Evolutionary conservation across 208 protist genomes (phyloP).

Genomic region (Kentomonas sorsogonicus): DNA sequence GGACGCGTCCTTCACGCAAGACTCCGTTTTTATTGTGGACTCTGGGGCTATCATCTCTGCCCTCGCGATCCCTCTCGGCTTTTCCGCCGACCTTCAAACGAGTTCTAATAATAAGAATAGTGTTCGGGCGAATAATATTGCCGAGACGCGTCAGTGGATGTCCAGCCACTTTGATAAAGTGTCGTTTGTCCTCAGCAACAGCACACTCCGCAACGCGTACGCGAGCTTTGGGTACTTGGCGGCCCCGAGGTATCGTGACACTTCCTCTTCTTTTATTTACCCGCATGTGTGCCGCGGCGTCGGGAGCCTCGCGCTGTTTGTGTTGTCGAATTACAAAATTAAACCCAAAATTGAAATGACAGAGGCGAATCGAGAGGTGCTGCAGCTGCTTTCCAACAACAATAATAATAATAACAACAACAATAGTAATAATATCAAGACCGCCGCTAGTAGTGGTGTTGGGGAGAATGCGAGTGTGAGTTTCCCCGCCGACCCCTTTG

Average conservation of each 20-base stretch:
- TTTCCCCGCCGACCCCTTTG: conserved; percentile 17
- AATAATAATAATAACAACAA: background rate
- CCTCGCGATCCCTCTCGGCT: conserved; percentile 48
- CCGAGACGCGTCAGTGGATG: conserved; percentile 61
- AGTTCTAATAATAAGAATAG: background rate
- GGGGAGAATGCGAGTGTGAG: conserved; percentile 11
- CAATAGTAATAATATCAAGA: background rate
- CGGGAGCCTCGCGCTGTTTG: conserved; percentile 43
- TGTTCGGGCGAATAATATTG: conserved; percentile 13
- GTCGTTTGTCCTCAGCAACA: conserved; percentile 68
- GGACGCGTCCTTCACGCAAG: background rate
- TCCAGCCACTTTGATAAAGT: conserved; percentile 56
- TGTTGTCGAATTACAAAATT: conserved; percentile 56
- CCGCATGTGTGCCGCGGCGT: conserved; percentile 49
- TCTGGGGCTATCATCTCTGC: conserved; percentile 44
- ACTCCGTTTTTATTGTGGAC: conserved; percentile 52
- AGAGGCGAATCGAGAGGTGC: background rate
- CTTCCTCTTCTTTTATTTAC: no score
- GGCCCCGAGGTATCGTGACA: conserved; percentile 39
- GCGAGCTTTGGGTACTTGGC: conserved; percentile 46
- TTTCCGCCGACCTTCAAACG: conserved; percentile 26
- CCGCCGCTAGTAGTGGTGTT: background rate
- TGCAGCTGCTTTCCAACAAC: conserved; percentile 21
- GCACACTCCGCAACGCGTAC: conserved; percentile 54
- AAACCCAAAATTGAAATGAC: conserved; percentile 18